phyloP scores from a whole-genome alignment of 2,329 filamentous ascomycete species.

The Berkeleyomyces basicola region DNA sequence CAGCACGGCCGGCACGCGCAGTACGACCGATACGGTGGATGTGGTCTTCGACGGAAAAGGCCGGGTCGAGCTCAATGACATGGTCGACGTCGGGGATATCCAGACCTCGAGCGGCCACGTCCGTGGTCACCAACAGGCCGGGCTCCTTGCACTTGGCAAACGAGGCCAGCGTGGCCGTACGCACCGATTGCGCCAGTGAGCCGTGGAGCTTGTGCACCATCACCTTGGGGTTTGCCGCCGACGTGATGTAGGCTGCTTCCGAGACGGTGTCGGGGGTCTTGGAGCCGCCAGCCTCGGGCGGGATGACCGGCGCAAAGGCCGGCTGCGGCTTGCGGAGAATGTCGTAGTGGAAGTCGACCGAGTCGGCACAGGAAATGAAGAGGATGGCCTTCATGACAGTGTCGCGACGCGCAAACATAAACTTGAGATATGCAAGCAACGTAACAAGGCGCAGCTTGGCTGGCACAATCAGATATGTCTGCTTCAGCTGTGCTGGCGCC shows the following conservation, averaged over 20 bases:
- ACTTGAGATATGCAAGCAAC: conserved; percentile 66
- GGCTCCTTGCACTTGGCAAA: conserved; percentile 62
- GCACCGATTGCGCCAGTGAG: conserved; percentile 71
- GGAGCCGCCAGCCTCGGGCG: conserved; percentile 14
- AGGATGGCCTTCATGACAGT: conserved; percentile 94
- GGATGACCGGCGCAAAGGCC: background rate
- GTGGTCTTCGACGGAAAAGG: conserved; percentile 85
- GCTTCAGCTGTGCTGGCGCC: conserved; percentile 84
- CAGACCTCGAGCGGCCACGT: conserved; percentile 87
- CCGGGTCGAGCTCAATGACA: conserved; percentile 90
- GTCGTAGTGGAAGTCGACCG: conserved; percentile 91
- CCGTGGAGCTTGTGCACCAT: conserved; percentile 77
- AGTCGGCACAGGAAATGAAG: conserved; percentile 93
- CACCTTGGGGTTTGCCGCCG: conserved; percentile 55
- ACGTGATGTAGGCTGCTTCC: conserved; percentile 55
- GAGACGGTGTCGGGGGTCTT: conserved; percentile 44
- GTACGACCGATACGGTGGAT: conserved; percentile 89
- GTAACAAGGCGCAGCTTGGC: conserved; percentile 85
- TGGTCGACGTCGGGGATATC: conserved; percentile 91
- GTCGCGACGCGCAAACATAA: conserved; percentile 72
- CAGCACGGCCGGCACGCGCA: conserved; percentile 76
- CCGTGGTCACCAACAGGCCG: conserved; percentile 77
- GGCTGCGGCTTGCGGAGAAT: conserved; percentile 33
- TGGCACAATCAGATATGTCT: conserved; percentile 74
- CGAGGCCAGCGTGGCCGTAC: conserved; percentile 68